Evolutionary conservation across 148 eudicot genomes (phyloP), one percentile per base, ranked within the genome.

Genomic region (Chenopodium formosanum): DNA sequence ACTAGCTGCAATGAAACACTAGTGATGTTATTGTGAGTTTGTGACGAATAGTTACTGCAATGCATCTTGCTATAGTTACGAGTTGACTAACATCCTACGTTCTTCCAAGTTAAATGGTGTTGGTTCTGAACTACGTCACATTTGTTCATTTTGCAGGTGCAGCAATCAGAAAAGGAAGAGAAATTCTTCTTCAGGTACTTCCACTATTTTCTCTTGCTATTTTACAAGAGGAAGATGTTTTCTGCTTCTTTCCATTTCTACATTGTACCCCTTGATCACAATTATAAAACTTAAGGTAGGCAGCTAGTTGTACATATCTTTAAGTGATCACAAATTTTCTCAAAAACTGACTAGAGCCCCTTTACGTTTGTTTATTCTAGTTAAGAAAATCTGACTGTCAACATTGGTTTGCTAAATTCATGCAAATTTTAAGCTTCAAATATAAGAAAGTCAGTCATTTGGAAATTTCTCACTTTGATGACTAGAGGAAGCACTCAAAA

Each of bases 131-230:
- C 10, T 9, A 29, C 34, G 25, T 2, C 7, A 48, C n/a, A 69
- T 89, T 83, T 80, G 25, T 14, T 81, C 48, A 60, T 23, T 78
- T 83, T 89, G 84, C 87, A 92, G 97, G 86, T 82, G 88, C 84
- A 25, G 85, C 78, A 27, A 62, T 90, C 76, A 90, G 92, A 64
- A 85, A 72, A 76, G 98, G 98, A 72, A 91, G 89, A 86, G 98
- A 95, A 82, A 86, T 95, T 76, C 53, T 93, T 70, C 84, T 95
- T 76, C 98, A 95, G 97, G 98, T 95, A 86, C 82, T 31, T 65
- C 27, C 53, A 70, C 29, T 27, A 17, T 81, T 50, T 27, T 13
- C 37, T 11, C 29, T 48, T 65, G 34, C 7, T 47, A n/a, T 44
- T 20, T 62, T 64, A 62, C 37, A 44, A 22, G 76, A n/a, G 27